Evolutionary conservation across 116 monocot species (phyloP).

Genomic region (Zostera marina): DNA sequence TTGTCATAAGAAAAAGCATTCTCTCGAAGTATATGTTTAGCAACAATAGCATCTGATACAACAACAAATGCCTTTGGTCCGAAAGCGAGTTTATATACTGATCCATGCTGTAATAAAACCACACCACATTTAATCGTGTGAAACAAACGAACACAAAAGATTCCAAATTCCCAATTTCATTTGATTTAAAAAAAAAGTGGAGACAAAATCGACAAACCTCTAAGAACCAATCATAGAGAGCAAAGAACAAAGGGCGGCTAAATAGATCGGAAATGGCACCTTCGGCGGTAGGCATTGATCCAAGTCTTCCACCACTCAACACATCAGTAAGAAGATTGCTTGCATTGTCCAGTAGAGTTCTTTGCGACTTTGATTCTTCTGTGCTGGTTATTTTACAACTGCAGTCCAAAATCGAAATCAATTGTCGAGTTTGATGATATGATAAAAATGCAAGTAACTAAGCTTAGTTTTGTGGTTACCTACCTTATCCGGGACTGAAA

Average conservation of each 20-base stretch:
- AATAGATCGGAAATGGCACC: conserved; percentile 90
- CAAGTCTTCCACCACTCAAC: conserved; percentile 63
- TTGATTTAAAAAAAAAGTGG: too few species aligned
- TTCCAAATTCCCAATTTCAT: too few species aligned
- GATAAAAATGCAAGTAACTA: too few species aligned
- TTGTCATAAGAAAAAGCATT: conserved; percentile 99
- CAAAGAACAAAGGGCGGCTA: conserved; percentile 90
- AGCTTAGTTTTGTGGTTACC: too few species aligned
- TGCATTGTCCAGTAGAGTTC: conserved; percentile 86
- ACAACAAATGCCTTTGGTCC: conserved; percentile 98
- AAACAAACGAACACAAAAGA: too few species aligned
- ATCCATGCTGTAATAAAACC: conserved; percentile 67
- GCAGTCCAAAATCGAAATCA: conserved; percentile 10
- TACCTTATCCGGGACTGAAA: conserved; percentile 6
- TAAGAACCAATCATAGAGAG: conserved; percentile 97
- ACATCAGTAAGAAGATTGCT: conserved; percentile 97
- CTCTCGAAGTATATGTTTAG: conserved; percentile 87
- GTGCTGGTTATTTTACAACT: conserved; percentile 71
- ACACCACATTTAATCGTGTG: not conserved
- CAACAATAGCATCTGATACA: conserved; percentile 94
- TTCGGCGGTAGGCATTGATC: conserved; percentile 90
- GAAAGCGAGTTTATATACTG: conserved; percentile 97
- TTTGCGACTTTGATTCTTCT: conserved; percentile 36
- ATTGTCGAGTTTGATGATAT: not conserved
- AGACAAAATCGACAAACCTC: conserved; percentile 30